Evolutionary conservation across 1,139 yeast species (phyloP), one percentile per base, ranked within the genome.

Genomic region (Meyerozyma carpophila): DNA sequence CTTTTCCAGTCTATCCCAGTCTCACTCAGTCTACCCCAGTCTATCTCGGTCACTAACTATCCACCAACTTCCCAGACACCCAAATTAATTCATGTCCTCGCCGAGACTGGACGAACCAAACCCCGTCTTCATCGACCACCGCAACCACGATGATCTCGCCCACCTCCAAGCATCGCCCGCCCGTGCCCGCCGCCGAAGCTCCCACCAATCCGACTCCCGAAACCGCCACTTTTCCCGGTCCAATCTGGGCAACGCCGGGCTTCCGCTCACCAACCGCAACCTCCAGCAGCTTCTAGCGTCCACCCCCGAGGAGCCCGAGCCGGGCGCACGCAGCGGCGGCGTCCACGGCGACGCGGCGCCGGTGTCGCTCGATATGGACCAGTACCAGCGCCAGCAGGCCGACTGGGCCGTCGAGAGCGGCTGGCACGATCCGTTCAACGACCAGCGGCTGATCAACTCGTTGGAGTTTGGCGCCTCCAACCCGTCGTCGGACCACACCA

Each of bases 401-500:
- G 51, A 52, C 27, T 52, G 57, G 37, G 61, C 63, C 11, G 45
- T 50, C 13, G 36, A 21, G 32, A 44, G 32, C 41, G 41, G 43
- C 27, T 52, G 58, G 58, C 41, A 54, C 32, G 44, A 55, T 39
- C 57, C 60, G 3, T 55, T 49, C 21, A 50, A 41, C 6, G 46
- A 40, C 20, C 44, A 37, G 11, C 40, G 41, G 37, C 58, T 65
- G 14, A 48, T 65, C 47, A 59, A 66, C 50, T 60, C 73, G 50
- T 50, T 70, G 53, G 68, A 75, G 57, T 67, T 73, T 53, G 77
- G 77, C 3, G 73, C 70, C 36, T 84, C 91, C 8, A 84, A 84
- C 52, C 94, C 94, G 2, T 75, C 84, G 1, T 79, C 87, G 13
- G 79, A 90, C 46, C 75, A 91, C 49, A 74, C 85, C 13, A 79